These are phyloP conservation scores for Canariomyces notabilis DNA, from an alignment of 2,329 filamentous ascomycete species.

Conservation along the genomic window DNA sequence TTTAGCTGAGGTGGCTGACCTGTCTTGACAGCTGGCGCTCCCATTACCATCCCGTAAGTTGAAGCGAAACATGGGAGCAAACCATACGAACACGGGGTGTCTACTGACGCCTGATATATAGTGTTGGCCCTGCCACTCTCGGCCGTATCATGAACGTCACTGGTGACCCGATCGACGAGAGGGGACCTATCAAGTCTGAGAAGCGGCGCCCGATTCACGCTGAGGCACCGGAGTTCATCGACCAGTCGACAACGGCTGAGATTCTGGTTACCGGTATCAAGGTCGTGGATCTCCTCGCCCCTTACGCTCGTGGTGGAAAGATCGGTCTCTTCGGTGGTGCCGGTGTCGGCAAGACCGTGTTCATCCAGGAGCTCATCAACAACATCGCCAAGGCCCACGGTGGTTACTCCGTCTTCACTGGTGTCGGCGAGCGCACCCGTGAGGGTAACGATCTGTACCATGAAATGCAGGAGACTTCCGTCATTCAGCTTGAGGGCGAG, in stretches of 20 bases:
- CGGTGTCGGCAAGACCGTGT: constrained; percentile 99
- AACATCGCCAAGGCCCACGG: constrained; percentile 99
- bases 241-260: constrained; percentile 95
- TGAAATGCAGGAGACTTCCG: constrained; percentile 99
- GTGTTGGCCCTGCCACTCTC: constrained; percentile 78
- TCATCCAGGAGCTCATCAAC: constrained; percentile 99
- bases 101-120: constrained; percentile 19
- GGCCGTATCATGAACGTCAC: constrained; percentile 99
- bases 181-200: constrained; percentile 91
- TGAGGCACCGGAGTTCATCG: constrained; percentile 84
- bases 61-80: neutral
- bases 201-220: constrained; percentile 89
- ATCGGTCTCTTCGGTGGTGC: constrained; percentile 99
- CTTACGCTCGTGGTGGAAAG: constrained; percentile 99
- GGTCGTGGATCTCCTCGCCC: constrained; percentile 97
- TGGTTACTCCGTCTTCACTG: constrained; percentile 99
- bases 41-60: constrained; percentile 69
- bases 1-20: constrained; percentile 15
- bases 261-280: constrained; percentile 99
- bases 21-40: constrained; percentile 61
- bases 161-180: constrained; percentile 99
- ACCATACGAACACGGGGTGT: neutral
- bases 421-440: constrained; percentile 99
- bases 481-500: constrained; percentile 98
- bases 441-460: constrained; percentile 99